phyloP scores from a whole-genome alignment of 495 filamentous ascomycete genomes.

The Penicillium subrubescens region DNA sequence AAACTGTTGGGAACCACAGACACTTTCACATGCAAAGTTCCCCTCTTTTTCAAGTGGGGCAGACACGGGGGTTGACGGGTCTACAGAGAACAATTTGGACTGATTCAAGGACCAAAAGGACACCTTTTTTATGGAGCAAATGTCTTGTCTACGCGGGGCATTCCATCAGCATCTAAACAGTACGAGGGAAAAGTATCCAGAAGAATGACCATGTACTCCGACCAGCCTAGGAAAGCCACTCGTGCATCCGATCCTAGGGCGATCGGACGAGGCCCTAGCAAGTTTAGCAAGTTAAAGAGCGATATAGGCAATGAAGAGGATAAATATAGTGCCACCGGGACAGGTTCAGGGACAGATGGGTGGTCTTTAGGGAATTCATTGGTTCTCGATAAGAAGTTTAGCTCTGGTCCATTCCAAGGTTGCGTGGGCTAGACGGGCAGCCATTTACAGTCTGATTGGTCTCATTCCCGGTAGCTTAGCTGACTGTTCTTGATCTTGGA shows the following conservation, averaged over 20 bases:
- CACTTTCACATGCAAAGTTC: constrained; percentile 23
- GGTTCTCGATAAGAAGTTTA: neutral
- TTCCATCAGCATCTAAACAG: neutral
- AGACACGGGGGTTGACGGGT: constrained; percentile 4
- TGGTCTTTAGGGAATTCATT: neutral
- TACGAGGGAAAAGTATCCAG: neutral
- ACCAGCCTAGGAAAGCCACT: neutral
- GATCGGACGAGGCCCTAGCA: neutral
- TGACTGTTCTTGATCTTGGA: neutral
- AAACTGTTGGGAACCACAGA: constrained; percentile 18
- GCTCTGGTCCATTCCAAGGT: neutral
- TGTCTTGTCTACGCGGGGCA: neutral
- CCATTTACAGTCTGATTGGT: neutral
- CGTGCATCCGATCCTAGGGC: neutral
- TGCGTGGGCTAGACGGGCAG: neutral
- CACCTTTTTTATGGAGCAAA: neutral
- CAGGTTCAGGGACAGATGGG: neutral
- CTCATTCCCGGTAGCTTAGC: neutral
- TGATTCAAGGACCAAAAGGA: neutral
- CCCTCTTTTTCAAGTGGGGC: constrained; percentile 12
- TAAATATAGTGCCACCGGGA: neutral
- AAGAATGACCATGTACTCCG: neutral
- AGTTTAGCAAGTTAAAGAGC: neutral
- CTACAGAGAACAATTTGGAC: constrained; percentile 8
- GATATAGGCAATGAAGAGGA: neutral